These are phyloP conservation scores for Basidiobolus meristosporus DNA, from an alignment of 371 early-diverging fungal species.

Conservation along the genomic window DNA sequence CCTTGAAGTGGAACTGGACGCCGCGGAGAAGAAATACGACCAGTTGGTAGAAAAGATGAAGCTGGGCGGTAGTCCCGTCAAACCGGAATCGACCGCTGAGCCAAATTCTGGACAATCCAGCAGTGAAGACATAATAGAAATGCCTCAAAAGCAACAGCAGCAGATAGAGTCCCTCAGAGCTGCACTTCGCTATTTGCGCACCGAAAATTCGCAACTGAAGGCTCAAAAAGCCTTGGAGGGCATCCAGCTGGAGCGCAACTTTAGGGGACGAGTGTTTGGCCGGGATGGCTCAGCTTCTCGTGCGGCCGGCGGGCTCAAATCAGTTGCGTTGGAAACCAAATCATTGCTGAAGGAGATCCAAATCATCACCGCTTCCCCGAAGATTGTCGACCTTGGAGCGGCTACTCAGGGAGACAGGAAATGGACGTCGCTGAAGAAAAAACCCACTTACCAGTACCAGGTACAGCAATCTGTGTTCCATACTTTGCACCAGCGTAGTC, in stretches of 20 bases:
- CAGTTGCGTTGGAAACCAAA: constrained; percentile 12
- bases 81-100: background rate
- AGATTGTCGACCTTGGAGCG: constrained; percentile 21
- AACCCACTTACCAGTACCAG: constrained; percentile 51
- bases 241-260: constrained; percentile 10
- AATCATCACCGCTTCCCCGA: constrained; percentile 19
- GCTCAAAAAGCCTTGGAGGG: constrained; percentile 20
- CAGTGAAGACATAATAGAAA: background rate
- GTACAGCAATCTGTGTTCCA: constrained; percentile 44
- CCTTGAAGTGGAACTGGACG: constrained; percentile 48
- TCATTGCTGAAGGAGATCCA: constrained; percentile 10
- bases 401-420: constrained; percentile 6
- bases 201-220: constrained; percentile 64
- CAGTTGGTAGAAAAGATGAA: constrained; percentile 20
- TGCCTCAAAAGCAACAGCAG: constrained; percentile 1
- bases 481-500: constrained; percentile 36
- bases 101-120: background rate
- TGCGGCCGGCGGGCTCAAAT: constrained; percentile 9
- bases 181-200: constrained; percentile 49
- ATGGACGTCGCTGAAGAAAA: constrained; percentile 32
- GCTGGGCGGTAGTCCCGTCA: background rate
- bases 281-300: constrained; percentile 3
- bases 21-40: constrained; percentile 36
- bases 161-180: constrained; percentile 51
- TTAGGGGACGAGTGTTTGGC: background rate